Percentiles rank a stretch among this genome's conserved stretches.
Evolutionary conservation across 805 yeast species (phyloP).

Genomic region (Pichia phayaonensis): DNA sequence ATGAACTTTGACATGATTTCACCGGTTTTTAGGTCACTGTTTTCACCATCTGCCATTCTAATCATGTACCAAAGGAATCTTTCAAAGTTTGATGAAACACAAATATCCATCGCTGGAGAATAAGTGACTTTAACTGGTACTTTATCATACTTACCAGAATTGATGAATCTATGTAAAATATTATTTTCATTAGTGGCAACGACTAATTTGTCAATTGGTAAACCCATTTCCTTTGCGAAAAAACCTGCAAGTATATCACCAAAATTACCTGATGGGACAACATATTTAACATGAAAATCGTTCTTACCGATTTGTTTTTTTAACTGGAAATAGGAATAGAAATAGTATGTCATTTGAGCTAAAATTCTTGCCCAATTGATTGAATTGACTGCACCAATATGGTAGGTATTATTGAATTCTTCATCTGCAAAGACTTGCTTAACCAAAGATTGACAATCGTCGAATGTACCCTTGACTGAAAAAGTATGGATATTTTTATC

Average conservation of each 20-base stretch:
- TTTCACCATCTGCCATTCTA: constrained; percentile 54
- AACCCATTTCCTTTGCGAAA: constrained; percentile 91
- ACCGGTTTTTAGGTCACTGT: constrained; percentile 67
- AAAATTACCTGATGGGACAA: constrained; percentile 97
- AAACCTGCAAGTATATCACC: constrained; percentile 98
- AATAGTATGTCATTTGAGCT: constrained; percentile 96
- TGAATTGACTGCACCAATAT: constrained; percentile 96
- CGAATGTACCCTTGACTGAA: constrained; percentile 93
- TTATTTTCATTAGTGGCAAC: constrained; percentile 96
- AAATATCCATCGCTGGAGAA: constrained; percentile 98
- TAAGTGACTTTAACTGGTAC: constrained; percentile 73
- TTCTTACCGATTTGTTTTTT: constrained; percentile 29
- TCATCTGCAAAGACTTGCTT: constrained; percentile 86
- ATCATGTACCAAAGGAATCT: constrained; percentile 93
- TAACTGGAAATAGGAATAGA: constrained; percentile 80
- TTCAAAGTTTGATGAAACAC: constrained; percentile 92
- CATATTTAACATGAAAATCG: constrained; percentile 57
- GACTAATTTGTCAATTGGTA: constrained; percentile 78
- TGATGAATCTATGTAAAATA: constrained; percentile 86
- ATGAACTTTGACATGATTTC: constrained; percentile 66
- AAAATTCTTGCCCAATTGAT: constrained; percentile 98
- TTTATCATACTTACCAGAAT: constrained; percentile 80
- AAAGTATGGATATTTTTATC: constrained; percentile 92
- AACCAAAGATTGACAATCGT: constrained; percentile 96
- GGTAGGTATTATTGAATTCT: constrained; percentile 82